Base-by-base conservation (phyloP, 345 rosid species). In the Populus davidiana region DNA sequence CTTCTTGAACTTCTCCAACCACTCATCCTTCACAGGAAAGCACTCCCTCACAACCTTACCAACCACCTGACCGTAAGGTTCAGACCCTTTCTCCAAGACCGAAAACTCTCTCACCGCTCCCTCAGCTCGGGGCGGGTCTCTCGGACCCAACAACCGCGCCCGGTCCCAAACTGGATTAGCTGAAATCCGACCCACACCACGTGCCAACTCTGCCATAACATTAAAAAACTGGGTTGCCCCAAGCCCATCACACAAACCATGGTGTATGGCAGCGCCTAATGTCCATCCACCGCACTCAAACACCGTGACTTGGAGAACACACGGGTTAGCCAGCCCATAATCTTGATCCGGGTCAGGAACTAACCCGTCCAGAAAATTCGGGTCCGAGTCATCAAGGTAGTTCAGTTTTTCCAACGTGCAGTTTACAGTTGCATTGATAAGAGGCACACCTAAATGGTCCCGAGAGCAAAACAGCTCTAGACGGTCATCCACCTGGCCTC, bases 181-280 rank as follows among this genome's bases (percentile, higher is more conserved):
- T 29, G 88, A 82, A 21, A 89, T 59, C 76, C 75, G 78, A 17
- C 64, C 77, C 6, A 83, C 86, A 49, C 97, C 94, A 2, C 97
- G 90, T 6, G 97, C 96, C 80, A 92, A 16, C 75, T 90, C 98
- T 0, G 92, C 96, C 81, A 84, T 81, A 2, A 80, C 86, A 38
- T 83, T 86, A 63, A 94, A 94, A 77, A 94, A 90, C n/a, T 81
- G 87, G n/a, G 94, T 94, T 27, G 93, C 94, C 3, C 97, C 98
- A 13, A 90, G 80, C 35, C 97, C 98, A 16, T 94, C 97, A 31
- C 96, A 91, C 75, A 94, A 49, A 5, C 89, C 83, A 68, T 92
- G 92, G 72, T 92, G 93, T 38, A 91, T 78, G 10, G 96, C 82
- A n/a, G 96, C 86, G 2, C 94, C 97, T 1, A 94, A 71, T 52